Evolutionary conservation across 1,284 basidiomycete species (phyloP), one percentile per base, ranked within the genome.

Genomic region (Ustilago lituana): DNA sequence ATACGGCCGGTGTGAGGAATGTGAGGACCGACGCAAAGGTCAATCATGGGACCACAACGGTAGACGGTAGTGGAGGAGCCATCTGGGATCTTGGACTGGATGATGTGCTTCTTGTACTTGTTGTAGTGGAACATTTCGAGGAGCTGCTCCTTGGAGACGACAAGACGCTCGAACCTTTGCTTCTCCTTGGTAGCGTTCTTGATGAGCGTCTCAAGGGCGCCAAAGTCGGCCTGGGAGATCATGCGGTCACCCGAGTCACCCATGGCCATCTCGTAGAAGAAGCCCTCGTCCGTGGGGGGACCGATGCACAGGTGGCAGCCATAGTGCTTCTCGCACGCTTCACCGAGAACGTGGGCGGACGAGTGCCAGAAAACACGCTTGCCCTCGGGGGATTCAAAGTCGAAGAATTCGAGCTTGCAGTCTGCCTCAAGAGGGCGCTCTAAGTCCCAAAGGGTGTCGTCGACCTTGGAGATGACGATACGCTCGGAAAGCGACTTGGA

Each of bases 81-180:
- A 82, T 99, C 95, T 8, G 94, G 91, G 55, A 99, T 91, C 85
- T 98, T 98, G 73, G 89, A 88, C 82, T 95, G 88, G 81, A 99
- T 98, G 81, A 98, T 89, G 83, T 98, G 90, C 80, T 90, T 88
- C 86, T 99, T 99, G 86, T 97, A 99, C 84, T 94, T 96, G 87
- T 98, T 99, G 85, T 98, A 99, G 93, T 87, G 86, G 85, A 99
- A 99, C 95, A 99, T 98, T 84, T 98, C 89, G 47, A 98, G 85
- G 6, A 99, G 86, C 36, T 90, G 90, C 84, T 97, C 92, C 84
- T 98, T 99, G 27, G 93, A 88, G 43, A 98, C 89, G 32, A 94
- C 89, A 23, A 98, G 86, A 43, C 96, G 89, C 84, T 98, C 94
- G 75, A 99, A 99, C 82, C 90, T 91, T 84, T 98, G 96, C 85